A percentile compares a stretch with the other conserved stretches of the same genome.
Evolutionary conservation across 495 filamentous ascomycete genomes (phyloP).

Genomic region (Penicillium salamii): DNA sequence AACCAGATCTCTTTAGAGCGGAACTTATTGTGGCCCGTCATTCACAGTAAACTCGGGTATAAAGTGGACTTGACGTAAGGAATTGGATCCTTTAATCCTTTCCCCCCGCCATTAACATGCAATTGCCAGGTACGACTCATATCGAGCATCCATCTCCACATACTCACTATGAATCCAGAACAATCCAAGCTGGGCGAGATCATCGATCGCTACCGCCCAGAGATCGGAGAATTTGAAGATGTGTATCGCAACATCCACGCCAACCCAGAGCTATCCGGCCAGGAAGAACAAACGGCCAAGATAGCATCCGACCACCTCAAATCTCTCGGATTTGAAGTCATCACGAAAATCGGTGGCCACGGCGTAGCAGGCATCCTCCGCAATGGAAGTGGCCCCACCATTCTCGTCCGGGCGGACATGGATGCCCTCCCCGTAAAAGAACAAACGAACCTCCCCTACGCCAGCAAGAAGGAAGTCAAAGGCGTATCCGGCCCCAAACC

Average conservation of each 20-base stretch:
- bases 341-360: slow-evolving; percentile 52
- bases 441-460: slow-evolving; percentile 53
- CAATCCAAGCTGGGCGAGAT: not conserved
- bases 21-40: not conserved
- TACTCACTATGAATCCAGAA: not conserved
- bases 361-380: slow-evolving; percentile 53
- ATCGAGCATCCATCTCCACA: not conserved
- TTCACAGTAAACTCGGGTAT: not conserved
- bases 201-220: slow-evolving; percentile 23
- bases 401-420: slow-evolving; percentile 59
- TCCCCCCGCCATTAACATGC: not conserved
- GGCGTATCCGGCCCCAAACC: slow-evolving; percentile 45
- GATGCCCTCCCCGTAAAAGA: slow-evolving; percentile 62
- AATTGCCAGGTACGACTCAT: not conserved
- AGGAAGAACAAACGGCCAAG: slow-evolving; percentile 44
- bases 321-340: slow-evolving; percentile 42
- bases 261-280: slow-evolving; percentile 51
- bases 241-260: slow-evolving; percentile 48
- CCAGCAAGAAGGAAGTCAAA: slow-evolving; percentile 42
- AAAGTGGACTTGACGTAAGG: not conserved
- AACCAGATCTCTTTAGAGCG: not conserved
- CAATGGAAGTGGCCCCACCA: slow-evolving; percentile 53
- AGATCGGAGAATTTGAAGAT: slow-evolving; percentile 38
- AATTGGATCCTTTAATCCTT: not conserved
- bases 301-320: slow-evolving; percentile 37